Evolutionary conservation across 306 rosid genomes (phyloP).

Genomic region (Medicago lupulina): DNA sequence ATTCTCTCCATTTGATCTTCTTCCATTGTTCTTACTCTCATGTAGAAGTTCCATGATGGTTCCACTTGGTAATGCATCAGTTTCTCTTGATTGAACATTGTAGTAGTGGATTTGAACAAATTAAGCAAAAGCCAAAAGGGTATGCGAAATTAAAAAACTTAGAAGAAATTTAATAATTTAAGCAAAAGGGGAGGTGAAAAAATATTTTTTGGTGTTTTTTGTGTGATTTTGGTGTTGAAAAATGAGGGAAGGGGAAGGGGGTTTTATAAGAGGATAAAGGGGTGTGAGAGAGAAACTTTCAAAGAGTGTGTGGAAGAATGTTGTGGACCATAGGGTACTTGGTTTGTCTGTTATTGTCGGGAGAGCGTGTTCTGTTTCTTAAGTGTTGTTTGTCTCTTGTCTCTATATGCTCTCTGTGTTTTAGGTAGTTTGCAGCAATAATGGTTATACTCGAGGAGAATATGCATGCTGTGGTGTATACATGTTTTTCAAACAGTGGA

Average conservation of each 20-base stretch:
- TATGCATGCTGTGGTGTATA: neutral
- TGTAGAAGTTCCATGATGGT: constrained; percentile 54
- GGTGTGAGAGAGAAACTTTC: neutral
- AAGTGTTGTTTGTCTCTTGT: constrained; percentile 10
- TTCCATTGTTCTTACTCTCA: constrained; percentile 48
- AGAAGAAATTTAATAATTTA: neutral
- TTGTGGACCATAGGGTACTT: neutral
- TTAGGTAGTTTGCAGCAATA: neutral
- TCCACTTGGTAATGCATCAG: constrained; percentile 66
- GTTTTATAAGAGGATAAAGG: constrained; percentile 18
- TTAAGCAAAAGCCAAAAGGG: neutral
- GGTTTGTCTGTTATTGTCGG: constrained; percentile 18
- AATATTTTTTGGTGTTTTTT: neutral
- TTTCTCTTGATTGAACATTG: constrained; percentile 19
- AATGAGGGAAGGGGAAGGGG: neutral
- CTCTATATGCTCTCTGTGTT: neutral
- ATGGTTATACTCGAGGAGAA: neutral
- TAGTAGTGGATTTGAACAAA: neutral
- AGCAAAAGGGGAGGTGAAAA: neutral
- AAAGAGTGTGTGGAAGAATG: neutral
- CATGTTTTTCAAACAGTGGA: neutral
- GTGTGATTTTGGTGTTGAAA: neutral
- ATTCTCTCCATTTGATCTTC: constrained; percentile 63
- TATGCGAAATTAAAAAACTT: neutral
- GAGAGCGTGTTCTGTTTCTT: neutral